Percentiles rank a stretch among this genome's conserved stretches.
These are phyloP conservation scores for Phyllosticta citribraziliensis DNA, from an alignment of 2,329 filamentous ascomycete species.

Conservation along the genomic window DNA sequence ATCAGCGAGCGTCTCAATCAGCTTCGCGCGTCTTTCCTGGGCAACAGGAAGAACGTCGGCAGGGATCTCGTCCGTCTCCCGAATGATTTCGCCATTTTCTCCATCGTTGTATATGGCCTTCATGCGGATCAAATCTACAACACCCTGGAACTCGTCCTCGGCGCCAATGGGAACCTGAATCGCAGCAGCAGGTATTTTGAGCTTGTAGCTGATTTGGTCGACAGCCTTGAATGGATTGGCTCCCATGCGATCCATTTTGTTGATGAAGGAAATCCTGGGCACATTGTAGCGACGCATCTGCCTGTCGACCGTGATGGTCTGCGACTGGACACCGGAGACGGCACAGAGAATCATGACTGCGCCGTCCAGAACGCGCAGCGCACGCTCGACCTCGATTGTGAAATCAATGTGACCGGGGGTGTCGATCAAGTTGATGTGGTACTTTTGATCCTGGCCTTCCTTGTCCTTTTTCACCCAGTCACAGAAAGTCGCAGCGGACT, in stretches of 20 bases:
- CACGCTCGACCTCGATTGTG: slow-evolving; percentile 95
- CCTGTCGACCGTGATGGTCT: slow-evolving; percentile 95
- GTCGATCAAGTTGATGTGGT: slow-evolving; percentile 97
- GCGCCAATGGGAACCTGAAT: slow-evolving; percentile 89
- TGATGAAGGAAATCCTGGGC: slow-evolving; percentile 89
- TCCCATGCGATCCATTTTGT: slow-evolving; percentile 99
- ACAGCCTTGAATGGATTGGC: slow-evolving; percentile 97
- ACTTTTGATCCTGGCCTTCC: slow-evolving; percentile 75
- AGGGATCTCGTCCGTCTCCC: slow-evolving; percentile 71
- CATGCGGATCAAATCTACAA: slow-evolving; percentile 88
- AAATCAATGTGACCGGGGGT: slow-evolving; percentile 98
- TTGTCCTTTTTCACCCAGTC: slow-evolving; percentile 83
- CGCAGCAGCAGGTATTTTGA: slow-evolving; percentile 85
- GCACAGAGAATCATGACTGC: slow-evolving; percentile 98
- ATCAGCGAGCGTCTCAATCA: slow-evolving; percentile 93
- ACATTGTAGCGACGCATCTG: slow-evolving; percentile 99
- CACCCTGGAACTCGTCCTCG: slow-evolving; percentile 85
- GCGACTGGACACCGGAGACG: slow-evolving; percentile 91
- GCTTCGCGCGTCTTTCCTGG: slow-evolving; percentile 68
- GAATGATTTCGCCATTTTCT: slow-evolving; percentile 62
- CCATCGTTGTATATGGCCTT: slow-evolving; percentile 90
- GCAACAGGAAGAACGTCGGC: slow-evolving; percentile 66
- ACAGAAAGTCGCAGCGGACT: slow-evolving; percentile 94
- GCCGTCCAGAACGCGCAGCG: slow-evolving; percentile 86
- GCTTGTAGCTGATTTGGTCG: slow-evolving; percentile 93